Evolutionary conservation across 2,329 filamentous ascomycete genomes (phyloP).

Genomic region (Pseudocercospora eumusae): DNA sequence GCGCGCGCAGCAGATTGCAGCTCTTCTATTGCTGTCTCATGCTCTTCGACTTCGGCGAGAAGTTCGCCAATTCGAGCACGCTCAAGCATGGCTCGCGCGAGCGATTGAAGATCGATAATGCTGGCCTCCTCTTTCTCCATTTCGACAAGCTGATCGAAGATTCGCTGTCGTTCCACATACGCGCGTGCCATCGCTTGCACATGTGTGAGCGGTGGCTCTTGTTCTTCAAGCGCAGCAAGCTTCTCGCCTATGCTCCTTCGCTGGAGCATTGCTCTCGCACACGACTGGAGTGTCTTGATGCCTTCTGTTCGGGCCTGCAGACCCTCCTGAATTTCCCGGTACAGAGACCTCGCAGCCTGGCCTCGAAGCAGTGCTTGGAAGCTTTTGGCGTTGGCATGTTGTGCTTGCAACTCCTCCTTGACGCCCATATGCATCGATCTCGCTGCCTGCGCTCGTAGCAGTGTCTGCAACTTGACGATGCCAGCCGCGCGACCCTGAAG

Average conservation of each 20-base stretch:
- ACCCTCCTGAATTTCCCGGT: conserved; percentile 29
- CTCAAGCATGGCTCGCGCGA: conserved; percentile 76
- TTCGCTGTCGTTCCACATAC: conserved; percentile 62
- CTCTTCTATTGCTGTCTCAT: conserved; percentile 74
- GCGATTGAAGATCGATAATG: conserved; percentile 70
- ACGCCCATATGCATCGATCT: conserved; percentile 60
- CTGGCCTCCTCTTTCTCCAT: conserved; percentile 68
- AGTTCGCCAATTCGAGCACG: conserved; percentile 72
- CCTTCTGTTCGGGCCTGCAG: conserved; percentile 48
- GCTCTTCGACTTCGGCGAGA: conserved; percentile 74
- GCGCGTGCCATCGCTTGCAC: conserved; percentile 70
- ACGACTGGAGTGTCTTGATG: conserved; percentile 55
- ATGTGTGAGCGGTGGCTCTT: conserved; percentile 58
- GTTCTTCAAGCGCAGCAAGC: conserved; percentile 57
- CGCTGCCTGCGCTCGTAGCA: conserved; percentile 62
- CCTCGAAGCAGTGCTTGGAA: conserved; percentile 69
- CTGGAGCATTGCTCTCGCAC: conserved; percentile 52
- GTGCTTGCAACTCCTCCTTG: conserved; percentile 51
- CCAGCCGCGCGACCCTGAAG: conserved; percentile 41
- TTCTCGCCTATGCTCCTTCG: conserved; percentile 49
- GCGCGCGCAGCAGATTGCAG: conserved; percentile 75
- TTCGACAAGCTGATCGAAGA: conserved; percentile 65
- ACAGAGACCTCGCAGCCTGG: conserved; percentile 53
- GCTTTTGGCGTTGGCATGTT: conserved; percentile 41
- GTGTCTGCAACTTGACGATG: conserved; percentile 64